Evolutionary conservation across 495 filamentous ascomycete species (phyloP), one percentile per base, ranked within the genome.

Genomic region (Penicillium cosmopolitanum): DNA sequence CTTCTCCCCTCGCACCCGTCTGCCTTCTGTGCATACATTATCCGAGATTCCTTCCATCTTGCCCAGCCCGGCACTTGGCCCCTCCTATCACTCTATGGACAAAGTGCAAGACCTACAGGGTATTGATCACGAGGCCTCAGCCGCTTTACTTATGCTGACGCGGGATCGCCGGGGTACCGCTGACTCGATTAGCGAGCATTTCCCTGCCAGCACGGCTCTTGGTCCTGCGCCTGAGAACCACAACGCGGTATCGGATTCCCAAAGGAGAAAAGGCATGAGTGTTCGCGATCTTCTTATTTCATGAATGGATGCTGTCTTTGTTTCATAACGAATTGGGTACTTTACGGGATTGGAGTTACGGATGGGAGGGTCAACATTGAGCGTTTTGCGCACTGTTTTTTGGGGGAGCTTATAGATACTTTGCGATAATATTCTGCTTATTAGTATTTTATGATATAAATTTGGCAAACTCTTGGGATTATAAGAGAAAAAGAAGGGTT

Each of bases 101-200:
- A 69, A 68, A 31, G 58, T 69, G 19, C 67, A 66, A 31, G 66
- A 68, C 31, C 52, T 70, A 15, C 67, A 68, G 36, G 81, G 81
- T 53, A 66, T 83, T 36, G 90, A 94, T 60, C 88, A 92, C 57
- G 91, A 94, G 69, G 91, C 88, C 1, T 92, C 90, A 1, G 86
- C 89, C 16, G 90, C 91, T 2, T 73, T 96, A 62, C 73, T 96
- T 46, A 89, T 95, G 86, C 72, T 96, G 47, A 93, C 91, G 52
- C 82, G 81, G 55, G 89, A 91, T 63, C 78, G 87, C 16, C 75
- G 89, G 57, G 74, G 69, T 2, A 73, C 74, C 2, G 67, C 70
- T 1, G 70, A 74, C 63, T 76, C 73, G 6, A 68, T 69, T 16
- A 68, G 54, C 46, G 74, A 68, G 40, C 60, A 66, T 12, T 71